Percentiles rank a stretch among this genome's conserved stretches.
These are phyloP conservation scores for Petunia axillaris DNA, from an alignment of 257 asterid species.

Conservation along the genomic window DNA sequence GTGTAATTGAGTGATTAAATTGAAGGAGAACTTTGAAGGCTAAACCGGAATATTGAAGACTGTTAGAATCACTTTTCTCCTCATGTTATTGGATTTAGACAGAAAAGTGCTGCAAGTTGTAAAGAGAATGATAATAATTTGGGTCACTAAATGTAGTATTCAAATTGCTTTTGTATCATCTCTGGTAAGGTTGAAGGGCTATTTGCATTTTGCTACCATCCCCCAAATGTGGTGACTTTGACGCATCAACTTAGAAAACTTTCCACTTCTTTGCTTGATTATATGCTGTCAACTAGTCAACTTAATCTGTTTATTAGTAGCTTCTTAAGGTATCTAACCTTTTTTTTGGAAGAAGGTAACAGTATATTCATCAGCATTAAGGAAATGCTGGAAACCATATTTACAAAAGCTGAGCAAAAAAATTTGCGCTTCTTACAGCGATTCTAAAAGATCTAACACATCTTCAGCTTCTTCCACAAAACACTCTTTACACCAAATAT, in stretches of 20 bases:
- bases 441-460: too few species aligned
- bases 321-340: too few species aligned
- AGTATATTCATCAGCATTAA: too few species aligned
- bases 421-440: too few species aligned
- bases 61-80: neutral
- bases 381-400: too few species aligned
- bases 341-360: too few species aligned
- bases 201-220: neutral
- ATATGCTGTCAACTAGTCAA: neutral
- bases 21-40: constrained; percentile 14
- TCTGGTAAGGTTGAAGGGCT: constrained; percentile 2
- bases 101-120: constrained; percentile 1
- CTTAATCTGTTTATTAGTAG: neutral
- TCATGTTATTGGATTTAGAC: neutral
- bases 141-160: neutral
- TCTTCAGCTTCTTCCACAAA: too few species aligned
- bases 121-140: neutral
- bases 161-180: constrained; percentile 16
- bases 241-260: constrained; percentile 2
- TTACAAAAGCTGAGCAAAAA: too few species aligned
- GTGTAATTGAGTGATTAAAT: neutral
- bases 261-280: neutral
- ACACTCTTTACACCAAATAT: too few species aligned
- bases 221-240: neutral
- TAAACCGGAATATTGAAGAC: neutral